Base-by-base conservation (phyloP, 2,329 filamentous ascomycete species). In the Aureobasidium sp. region DNA sequence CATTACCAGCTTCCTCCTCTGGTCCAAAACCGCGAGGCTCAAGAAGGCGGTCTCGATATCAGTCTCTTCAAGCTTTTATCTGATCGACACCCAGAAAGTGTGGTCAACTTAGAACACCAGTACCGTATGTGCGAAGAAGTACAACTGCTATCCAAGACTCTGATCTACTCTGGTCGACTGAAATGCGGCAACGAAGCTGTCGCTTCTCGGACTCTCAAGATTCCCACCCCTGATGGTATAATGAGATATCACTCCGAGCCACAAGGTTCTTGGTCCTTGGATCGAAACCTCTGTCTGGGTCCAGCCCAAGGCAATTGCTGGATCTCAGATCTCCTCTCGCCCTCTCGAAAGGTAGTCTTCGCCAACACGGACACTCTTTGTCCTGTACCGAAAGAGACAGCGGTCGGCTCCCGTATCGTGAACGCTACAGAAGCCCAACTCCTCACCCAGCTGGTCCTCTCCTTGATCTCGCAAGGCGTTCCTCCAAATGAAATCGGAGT, bases 51-150 rank as follows among this genome's bases (percentile, higher is more conserved):
- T 1, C 80, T 99, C 5, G 94, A 99, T 72, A 83, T 97, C 49
- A 96, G 90, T 72, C 80, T 99, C 57, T 99, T 99, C 82, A 96
- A 96, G 72, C 82, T 94, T 3, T 83, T 99, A 14, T 97, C 91
- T 0, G 94, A 97, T 70, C 83, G 84, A 0, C 92, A 97, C 66
- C 92, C 94, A 0, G 79, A 85, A 51, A 91, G 91, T 0, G 92
- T 99, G 2, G 90, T 95, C 65, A 96, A 89, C 66, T 83, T 99
- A 1, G 91, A 94, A 69, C 91, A 97, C 70, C 94, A 99, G 72
- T 99, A 99, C 72, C 90, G 94, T 64, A 99, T 99, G 94, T 96
- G 91, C 69, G 89, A 94, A 67, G 94, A 99, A 65, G 89, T 99
- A 64, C 97, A 97, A 93, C 83, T 87, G 2, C 82, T 99, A 15